A percentile compares a stretch with the other conserved stretches of the same genome.
phyloP scores from a whole-genome alignment of 169 alveolate species.

The Plasmodium chabaudi region DNA sequence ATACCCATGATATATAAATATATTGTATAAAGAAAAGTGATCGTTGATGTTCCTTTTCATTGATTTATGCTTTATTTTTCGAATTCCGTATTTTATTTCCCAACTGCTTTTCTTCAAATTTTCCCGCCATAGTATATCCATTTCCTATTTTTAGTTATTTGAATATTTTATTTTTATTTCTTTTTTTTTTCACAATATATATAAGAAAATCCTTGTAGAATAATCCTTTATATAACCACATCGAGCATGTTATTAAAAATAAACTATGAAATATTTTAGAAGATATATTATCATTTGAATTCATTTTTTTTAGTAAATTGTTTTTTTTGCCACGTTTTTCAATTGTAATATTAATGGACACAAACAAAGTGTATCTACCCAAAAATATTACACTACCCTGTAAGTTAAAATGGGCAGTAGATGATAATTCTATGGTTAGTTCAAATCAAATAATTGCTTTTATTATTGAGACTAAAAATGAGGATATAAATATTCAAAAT shows the following conservation, averaged over 20 bases:
- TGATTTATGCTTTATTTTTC: too few species aligned
- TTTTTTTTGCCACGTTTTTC: background rate
- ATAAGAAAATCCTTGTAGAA: too few species aligned
- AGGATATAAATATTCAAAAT: background rate
- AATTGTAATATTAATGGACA: constrained; percentile 36
- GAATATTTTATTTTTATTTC: too few species aligned
- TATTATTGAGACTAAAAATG: constrained; percentile 31
- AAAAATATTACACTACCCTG: constrained; percentile 41
- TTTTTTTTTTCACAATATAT: too few species aligned
- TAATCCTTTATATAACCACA: background rate
- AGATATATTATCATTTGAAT: background rate
- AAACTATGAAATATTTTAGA: constrained; percentile 4
- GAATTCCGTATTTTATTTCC: too few species aligned
- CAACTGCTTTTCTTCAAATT: too few species aligned
- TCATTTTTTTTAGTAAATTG: constrained; percentile 10
- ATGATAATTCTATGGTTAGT: constrained; percentile 51
- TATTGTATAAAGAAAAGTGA: too few species aligned
- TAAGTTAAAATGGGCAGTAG: constrained; percentile 73
- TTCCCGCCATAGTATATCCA: too few species aligned
- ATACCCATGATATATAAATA: too few species aligned
- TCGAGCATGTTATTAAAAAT: background rate
- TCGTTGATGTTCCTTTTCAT: too few species aligned
- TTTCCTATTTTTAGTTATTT: too few species aligned
- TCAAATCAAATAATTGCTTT: constrained; percentile 66
- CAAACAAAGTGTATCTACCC: constrained; percentile 42